These are phyloP conservation scores for Larix kaempferi DNA, from an alignment of 75 land plant species.

Conservation along the genomic window DNA sequence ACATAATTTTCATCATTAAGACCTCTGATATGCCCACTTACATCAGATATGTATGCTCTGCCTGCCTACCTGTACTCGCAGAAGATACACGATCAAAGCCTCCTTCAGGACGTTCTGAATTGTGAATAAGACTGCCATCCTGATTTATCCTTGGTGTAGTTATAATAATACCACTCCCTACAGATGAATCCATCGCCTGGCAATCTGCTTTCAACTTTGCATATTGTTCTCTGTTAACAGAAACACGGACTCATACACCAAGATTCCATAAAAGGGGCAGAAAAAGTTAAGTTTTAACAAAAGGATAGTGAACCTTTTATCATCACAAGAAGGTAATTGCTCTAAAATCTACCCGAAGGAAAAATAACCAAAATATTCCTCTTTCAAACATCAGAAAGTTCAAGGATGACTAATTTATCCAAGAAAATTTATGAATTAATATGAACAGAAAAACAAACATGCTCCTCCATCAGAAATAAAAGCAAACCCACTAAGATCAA, in stretches of 20 bases:
- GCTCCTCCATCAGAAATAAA: background rate
- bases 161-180: constrained; percentile 86
- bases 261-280: background rate
- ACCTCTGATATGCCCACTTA: background rate
- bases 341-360: background rate
- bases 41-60: background rate
- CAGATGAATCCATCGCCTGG: constrained; percentile 56
- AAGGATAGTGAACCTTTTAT: background rate
- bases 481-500: background rate
- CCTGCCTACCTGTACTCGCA: background rate
- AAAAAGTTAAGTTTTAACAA: background rate
- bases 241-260: background rate
- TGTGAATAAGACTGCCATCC: constrained; percentile 65
- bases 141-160: constrained; percentile 85
- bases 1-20: background rate
- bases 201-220: constrained; percentile 70
- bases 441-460: background rate
- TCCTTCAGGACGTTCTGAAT: constrained; percentile 43
- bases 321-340: background rate
- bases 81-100: constrained; percentile 7
- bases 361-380: background rate
- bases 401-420: background rate
- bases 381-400: constrained; percentile 3
- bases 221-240: constrained; percentile 58
- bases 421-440: background rate